Percentiles rank a stretch among this genome's conserved stretches.
Evolutionary conservation across 768 basidiomycete species (phyloP).

Genomic region (Infundibulicybe gibba): DNA sequence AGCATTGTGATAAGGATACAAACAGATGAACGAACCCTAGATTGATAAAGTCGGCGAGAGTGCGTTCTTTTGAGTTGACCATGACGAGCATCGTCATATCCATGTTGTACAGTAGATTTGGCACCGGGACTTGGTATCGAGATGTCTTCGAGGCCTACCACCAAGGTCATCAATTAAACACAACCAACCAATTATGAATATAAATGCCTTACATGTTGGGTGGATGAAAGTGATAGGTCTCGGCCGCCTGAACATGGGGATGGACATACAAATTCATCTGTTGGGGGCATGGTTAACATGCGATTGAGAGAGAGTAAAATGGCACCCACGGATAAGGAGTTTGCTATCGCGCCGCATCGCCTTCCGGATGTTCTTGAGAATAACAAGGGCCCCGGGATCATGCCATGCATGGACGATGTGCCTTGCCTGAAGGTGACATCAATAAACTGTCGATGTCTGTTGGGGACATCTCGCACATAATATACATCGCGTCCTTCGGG

Average conservation of each 20-base stretch:
- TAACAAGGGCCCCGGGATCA: slow-evolving; percentile 22
- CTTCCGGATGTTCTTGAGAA: slow-evolving; percentile 24
- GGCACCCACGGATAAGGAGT: slow-evolving; percentile 31
- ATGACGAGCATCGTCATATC: slow-evolving; percentile 43
- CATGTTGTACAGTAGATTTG: slow-evolving; percentile 30
- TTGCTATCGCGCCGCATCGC: slow-evolving; percentile 27
- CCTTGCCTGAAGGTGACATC: slow-evolving; percentile 15
- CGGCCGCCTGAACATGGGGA: too few relatives aligned
- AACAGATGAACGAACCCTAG: slow-evolving; percentile 28
- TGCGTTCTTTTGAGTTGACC: slow-evolving; percentile 41
- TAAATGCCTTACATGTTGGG: too few relatives aligned
- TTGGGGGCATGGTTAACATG: too few relatives aligned
- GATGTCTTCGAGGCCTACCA: too few relatives aligned
- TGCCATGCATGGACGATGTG: slow-evolving; percentile 34
- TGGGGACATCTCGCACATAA: slow-evolving; percentile 27
- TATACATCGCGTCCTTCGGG: slow-evolving; percentile 36
- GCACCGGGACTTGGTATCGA: too few relatives aligned
- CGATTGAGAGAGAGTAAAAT: background rate
- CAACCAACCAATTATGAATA: too few relatives aligned
- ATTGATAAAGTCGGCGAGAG: slow-evolving; percentile 31
- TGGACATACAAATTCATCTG: too few relatives aligned
- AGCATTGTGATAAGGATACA: too few relatives aligned
- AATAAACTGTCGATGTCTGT: background rate
- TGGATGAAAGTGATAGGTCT: too few relatives aligned
- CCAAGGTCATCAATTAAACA: too few relatives aligned